These are phyloP conservation scores for Allium cepa DNA, from an alignment of 106 monocot species.

Conservation along the genomic window DNA sequence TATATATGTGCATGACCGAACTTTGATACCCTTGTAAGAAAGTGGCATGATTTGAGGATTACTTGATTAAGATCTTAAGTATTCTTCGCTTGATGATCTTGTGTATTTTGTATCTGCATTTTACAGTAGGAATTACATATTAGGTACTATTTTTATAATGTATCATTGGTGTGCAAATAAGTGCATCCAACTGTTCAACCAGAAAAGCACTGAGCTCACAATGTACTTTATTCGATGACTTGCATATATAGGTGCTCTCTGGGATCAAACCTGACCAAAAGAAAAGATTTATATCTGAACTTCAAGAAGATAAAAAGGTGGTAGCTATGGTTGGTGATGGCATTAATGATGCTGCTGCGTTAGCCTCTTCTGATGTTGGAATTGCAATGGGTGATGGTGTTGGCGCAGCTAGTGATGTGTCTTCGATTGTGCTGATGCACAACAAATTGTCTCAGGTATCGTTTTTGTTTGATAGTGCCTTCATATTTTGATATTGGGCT, in stretches of 20 bases:
- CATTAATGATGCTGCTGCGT: slow-evolving; percentile 96
- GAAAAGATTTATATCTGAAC: slow-evolving; percentile 67
- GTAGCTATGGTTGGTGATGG: slow-evolving; percentile 99
- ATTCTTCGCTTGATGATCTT: no score
- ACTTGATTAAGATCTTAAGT: no score
- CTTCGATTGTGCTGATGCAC: slow-evolving; percentile 88
- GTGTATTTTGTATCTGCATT: no score
- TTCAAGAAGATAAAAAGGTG: slow-evolving; percentile 48
- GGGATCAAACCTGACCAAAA: slow-evolving; percentile 89
- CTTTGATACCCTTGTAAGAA: no score
- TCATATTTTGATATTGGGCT: background rate
- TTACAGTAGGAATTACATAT: no score
- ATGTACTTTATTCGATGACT: background rate
- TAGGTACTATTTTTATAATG: no score
- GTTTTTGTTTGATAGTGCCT: background rate
- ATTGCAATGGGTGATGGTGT: slow-evolving; percentile 98
- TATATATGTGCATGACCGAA: no score
- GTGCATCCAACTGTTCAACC: background rate
- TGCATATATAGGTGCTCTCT: slow-evolving; percentile 49
- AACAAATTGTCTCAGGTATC: slow-evolving; percentile 88
- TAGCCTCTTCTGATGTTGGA: slow-evolving; percentile 83
- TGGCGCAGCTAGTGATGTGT: slow-evolving; percentile 95
- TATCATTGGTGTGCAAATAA: background rate
- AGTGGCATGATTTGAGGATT: no score
- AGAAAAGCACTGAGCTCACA: background rate